A percentile compares a stretch with the other conserved stretches of the same genome.
phyloP scores from a whole-genome alignment of 805 yeast genomes.

The Phaffomyces antillensis region DNA sequence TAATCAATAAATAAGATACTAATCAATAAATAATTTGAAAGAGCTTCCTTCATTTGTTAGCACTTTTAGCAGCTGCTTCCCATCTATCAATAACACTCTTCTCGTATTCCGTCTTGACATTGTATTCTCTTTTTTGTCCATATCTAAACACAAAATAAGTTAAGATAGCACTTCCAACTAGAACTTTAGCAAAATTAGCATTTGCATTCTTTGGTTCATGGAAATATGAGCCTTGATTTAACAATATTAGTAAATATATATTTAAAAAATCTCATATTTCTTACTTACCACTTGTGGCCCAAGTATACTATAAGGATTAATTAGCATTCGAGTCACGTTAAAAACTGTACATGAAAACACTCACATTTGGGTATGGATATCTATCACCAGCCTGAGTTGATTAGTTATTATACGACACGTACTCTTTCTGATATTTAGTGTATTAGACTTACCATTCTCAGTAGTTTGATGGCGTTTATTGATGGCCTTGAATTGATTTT shows the following conservation, averaged over 20 bases:
- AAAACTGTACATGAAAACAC: constrained; percentile 1
- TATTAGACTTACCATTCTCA: no score
- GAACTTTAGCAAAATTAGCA: constrained; percentile 13
- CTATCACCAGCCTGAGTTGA: constrained; percentile 10
- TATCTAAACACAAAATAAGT: constrained; percentile 14
- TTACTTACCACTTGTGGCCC: constrained; percentile 23
- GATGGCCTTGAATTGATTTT: no score
- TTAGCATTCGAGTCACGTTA: not conserved
- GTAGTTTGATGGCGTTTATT: no score
- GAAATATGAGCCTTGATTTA: constrained; percentile 24
- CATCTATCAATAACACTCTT: constrained; percentile 16
- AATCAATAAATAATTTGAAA: no score
- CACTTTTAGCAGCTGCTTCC: constrained; percentile 19
- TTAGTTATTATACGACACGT: no score
- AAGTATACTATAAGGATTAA: constrained; percentile 15
- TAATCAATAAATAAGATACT: no score
- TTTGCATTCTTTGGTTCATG: constrained; percentile 20
- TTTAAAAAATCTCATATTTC: not conserved
- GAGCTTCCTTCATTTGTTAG: not conserved
- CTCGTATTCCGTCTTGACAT: constrained; percentile 15
- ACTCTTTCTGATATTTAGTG: no score
- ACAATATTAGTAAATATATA: constrained; percentile 9
- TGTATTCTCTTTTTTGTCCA: constrained; percentile 12
- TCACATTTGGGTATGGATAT: constrained; percentile 21
- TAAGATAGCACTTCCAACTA: constrained; percentile 10